Conservation (phyloP, 2,329 filamentous ascomycete species). For the Helotiales sp. region DNA sequence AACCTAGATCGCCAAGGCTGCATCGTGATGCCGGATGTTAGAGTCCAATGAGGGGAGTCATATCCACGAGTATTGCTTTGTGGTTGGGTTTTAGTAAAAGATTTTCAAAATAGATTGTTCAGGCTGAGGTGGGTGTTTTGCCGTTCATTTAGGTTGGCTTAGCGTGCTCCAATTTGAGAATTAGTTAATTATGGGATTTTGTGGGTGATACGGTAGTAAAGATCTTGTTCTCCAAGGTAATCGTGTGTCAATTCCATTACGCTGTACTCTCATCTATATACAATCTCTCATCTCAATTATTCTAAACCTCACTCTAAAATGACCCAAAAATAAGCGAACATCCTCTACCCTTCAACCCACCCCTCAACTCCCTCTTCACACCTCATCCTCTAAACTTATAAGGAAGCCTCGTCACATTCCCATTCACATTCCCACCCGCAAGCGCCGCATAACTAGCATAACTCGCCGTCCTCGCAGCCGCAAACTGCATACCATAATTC, state of each 20-base stretch:
- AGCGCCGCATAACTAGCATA: constrained; percentile 16
- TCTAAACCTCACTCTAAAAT: too few relatives aligned
- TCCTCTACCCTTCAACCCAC: too few relatives aligned
- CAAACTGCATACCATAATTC: constrained; percentile 10
- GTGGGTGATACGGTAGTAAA: background rate
- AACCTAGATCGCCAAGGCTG: background rate
- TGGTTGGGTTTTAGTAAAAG: background rate
- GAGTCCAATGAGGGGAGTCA: background rate
- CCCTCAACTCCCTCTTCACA: background rate
- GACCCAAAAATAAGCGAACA: too few relatives aligned
- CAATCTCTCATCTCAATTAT: too few relatives aligned
- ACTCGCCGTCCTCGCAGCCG: constrained; percentile 6
- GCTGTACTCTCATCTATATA: too few relatives aligned
- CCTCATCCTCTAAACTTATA: background rate
- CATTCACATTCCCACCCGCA: constrained; percentile 1
- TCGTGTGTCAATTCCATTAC: too few relatives aligned
- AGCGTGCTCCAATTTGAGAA: background rate
- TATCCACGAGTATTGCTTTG: too few relatives aligned
- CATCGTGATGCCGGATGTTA: constrained; percentile 7
- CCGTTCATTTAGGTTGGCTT: background rate
- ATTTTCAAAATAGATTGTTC: background rate
- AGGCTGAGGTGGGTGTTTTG: background rate
- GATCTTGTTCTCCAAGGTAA: too few relatives aligned
- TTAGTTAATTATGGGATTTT: background rate
- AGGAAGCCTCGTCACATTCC: too few relatives aligned